Evolutionary conservation across 768 basidiomycete species (phyloP).

Genomic region (Trametes cingulata): DNA sequence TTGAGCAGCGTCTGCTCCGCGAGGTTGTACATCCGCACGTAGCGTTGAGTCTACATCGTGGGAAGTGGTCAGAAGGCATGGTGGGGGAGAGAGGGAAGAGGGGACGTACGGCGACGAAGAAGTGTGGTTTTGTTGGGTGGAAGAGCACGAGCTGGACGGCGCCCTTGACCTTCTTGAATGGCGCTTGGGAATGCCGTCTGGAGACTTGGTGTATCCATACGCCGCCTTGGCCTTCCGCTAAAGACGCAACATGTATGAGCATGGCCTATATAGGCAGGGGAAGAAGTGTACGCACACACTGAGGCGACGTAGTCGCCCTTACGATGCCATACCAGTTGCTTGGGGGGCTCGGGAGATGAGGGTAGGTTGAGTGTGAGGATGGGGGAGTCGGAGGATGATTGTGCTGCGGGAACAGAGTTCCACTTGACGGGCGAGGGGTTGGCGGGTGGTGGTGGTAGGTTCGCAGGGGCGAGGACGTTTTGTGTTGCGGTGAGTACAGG

Average conservation of each 20-base stretch:
- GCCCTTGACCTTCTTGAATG: conserved; percentile 95
- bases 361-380: conserved; percentile 65
- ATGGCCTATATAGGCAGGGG: no score
- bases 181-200: conserved; percentile 93
- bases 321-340: conserved; percentile 89
- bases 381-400: conserved; percentile 53
- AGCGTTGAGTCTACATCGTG: conserved; percentile 81
- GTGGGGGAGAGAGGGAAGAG: conserved; percentile 7
- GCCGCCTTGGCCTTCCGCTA: conserved; percentile 74
- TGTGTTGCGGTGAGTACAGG: conserved; percentile 59
- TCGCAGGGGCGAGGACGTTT: conserved; percentile 59
- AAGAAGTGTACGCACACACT: conserved; percentile 70
- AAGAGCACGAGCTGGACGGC: conserved; percentile 88
- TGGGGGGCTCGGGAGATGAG: conserved; percentile 65
- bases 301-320: conserved; percentile 95
- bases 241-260: no score
- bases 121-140: conserved; percentile 92
- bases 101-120: conserved; percentile 90
- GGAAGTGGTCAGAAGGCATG: background rate
- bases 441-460: conserved; percentile 57
- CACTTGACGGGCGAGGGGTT: conserved; percentile 72
- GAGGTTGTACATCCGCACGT: conserved; percentile 93
- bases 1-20: conserved; percentile 91
- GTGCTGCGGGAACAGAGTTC: conserved; percentile 48
- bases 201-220: conserved; percentile 97